These are phyloP conservation scores for Rhododendron molle DNA, from an alignment of 148 eudicot genomes.

Conservation along the genomic window DNA sequence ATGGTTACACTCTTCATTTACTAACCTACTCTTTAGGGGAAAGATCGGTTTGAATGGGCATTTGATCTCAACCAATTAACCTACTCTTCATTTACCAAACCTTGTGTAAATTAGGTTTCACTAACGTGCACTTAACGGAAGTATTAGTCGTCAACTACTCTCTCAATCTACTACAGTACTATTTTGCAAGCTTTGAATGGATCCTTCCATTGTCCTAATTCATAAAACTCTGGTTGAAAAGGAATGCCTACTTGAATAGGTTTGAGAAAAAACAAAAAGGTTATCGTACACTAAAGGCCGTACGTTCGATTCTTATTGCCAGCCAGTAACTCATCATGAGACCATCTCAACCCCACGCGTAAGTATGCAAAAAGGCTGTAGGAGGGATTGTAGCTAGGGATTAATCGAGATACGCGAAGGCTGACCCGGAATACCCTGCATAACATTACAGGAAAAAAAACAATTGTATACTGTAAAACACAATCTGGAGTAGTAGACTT, in stretches of 20 bases:
- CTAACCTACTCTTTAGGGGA: neutral
- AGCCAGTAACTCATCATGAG: too few species aligned
- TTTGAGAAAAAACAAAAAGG: neutral
- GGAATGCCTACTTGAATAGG: neutral
- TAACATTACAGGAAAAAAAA: too few species aligned
- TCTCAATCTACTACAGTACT: neutral
- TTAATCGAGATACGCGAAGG: too few species aligned
- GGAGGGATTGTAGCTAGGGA: too few species aligned
- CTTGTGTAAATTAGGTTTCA: neutral
- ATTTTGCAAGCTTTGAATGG: neutral
- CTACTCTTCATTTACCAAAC: neutral
- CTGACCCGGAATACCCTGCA: too few species aligned
- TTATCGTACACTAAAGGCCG: neutral
- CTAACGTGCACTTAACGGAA: neutral
- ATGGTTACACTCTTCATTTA: neutral
- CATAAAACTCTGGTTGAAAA: neutral
- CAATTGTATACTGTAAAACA: too few species aligned
- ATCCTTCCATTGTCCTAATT: neutral
- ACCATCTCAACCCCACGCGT: too few species aligned
- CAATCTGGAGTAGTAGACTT: too few species aligned
- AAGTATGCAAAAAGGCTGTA: too few species aligned
- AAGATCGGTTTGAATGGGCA: neutral
- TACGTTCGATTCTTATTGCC: too few species aligned
- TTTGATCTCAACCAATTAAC: neutral
- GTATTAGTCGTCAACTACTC: neutral